A percentile compares a stretch with the other conserved stretches of the same genome.
Conservation (phyloP, 2,329 filamentous ascomycete genomes). For the Talaromyces piceae region DNA sequence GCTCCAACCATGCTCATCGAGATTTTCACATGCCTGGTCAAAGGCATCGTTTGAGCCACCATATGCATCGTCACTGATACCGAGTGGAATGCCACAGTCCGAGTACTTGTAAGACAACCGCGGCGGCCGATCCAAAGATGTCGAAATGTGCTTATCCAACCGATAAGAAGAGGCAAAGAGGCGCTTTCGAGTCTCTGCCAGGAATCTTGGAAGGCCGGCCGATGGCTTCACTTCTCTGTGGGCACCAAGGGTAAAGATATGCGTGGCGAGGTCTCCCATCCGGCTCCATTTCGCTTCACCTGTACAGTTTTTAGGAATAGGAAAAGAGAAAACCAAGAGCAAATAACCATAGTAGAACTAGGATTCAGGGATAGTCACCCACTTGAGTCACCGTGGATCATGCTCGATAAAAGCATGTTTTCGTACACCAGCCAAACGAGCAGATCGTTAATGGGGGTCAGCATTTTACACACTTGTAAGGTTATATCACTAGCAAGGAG, state of each 20-base stretch:
- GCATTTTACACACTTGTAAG: slow-evolving; percentile 29
- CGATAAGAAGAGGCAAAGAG: slow-evolving; percentile 4
- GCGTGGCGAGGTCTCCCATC: slow-evolving; percentile 2
- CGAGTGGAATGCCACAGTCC: not conserved
- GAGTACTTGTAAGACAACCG: not conserved
- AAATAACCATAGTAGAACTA: too few relatives aligned
- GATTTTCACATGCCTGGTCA: not conserved
- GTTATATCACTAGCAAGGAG: slow-evolving; percentile 29
- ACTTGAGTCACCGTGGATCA: slow-evolving; percentile 33
- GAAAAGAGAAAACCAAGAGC: too few relatives aligned
- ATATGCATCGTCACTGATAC: not conserved
- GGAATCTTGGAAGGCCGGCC: not conserved
- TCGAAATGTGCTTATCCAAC: slow-evolving; percentile 2
- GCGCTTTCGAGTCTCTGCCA: slow-evolving; percentile 1
- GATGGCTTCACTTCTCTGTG: not conserved
- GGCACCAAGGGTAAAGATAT: not conserved
- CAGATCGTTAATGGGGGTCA: slow-evolving; percentile 34
- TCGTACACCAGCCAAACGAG: slow-evolving; percentile 24
- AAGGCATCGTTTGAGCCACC: not conserved
- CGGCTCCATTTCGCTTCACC: slow-evolving; percentile 1
- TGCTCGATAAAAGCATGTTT: slow-evolving; percentile 28
- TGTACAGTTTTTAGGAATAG: too few relatives aligned
- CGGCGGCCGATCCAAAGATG: slow-evolving; percentile 2
- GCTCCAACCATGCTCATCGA: slow-evolving; percentile 2
- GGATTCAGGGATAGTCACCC: slow-evolving; percentile 6